phyloP scores from a whole-genome alignment of 257 asterid species.

The Orobanche coerulescens region DNA sequence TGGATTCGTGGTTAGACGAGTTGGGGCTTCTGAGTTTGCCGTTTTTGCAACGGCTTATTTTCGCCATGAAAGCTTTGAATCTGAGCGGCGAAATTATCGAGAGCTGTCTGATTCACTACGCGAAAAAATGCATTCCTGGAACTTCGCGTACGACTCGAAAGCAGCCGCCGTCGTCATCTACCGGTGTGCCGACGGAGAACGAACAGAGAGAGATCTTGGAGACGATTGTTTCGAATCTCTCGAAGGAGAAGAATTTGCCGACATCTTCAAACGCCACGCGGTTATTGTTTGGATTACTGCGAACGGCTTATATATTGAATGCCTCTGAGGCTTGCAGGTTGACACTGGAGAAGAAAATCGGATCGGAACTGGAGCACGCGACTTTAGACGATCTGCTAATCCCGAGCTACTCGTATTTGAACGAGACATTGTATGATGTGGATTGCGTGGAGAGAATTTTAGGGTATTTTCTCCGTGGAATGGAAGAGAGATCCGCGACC shows the following conservation, averaged over 20 bases:
- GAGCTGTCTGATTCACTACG: constrained; percentile 71
- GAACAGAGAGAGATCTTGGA: constrained; percentile 87
- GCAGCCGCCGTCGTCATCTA: constrained; percentile 42
- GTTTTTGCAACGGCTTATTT: constrained; percentile 55
- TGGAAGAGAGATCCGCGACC: constrained; percentile 38
- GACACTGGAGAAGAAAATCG: constrained; percentile 77
- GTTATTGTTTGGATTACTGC: constrained; percentile 62
- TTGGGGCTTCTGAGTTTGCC: constrained; percentile 46
- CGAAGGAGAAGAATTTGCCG: constrained; percentile 37
- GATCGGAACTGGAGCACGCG: constrained; percentile 76
- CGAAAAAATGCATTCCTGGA: constrained; percentile 75
- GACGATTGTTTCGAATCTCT: constrained; percentile 55
- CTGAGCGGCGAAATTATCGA: constrained; percentile 68
- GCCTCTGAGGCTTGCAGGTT: constrained; percentile 59
- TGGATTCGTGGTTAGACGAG: constrained; percentile 75
- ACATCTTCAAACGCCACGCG: constrained; percentile 42
- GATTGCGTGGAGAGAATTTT: constrained; percentile 86
- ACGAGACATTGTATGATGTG: constrained; percentile 84
- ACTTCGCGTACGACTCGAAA: constrained; percentile 60
- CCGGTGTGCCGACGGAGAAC: constrained; percentile 42
- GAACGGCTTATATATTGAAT: constrained; percentile 69
- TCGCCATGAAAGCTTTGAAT: constrained; percentile 52
- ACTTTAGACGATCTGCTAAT: constrained; percentile 76
- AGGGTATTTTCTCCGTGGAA: constrained; percentile 42
- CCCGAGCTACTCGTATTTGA: constrained; percentile 92